Percentiles rank a stretch among this genome's conserved stretches.
phyloP scores from a whole-genome alignment of 192 early-diverging fungal species.

The Coemansia nantahalensis region DNA sequence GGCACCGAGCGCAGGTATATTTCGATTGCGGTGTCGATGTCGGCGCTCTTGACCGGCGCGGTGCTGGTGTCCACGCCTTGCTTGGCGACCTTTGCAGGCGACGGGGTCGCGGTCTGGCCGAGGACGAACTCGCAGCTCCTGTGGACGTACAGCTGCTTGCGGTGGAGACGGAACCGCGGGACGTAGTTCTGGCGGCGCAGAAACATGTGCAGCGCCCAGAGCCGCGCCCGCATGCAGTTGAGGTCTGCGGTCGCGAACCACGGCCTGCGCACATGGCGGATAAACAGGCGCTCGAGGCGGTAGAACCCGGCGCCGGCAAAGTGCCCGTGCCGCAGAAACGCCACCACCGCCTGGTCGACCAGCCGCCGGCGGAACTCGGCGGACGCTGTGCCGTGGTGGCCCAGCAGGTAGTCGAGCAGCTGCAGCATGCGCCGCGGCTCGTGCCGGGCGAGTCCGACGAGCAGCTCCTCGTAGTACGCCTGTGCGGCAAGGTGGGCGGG shows the following conservation, averaged over 20 bases:
- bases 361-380: constrained; percentile 9
- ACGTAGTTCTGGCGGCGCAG: constrained; percentile 27
- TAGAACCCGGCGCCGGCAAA: constrained; percentile 28
- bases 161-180: constrained; percentile 13
- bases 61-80: constrained; percentile 8
- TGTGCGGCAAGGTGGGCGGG: constrained; percentile 1
- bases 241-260: constrained; percentile 11
- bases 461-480: constrained; percentile 29
- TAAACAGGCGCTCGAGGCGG: constrained; percentile 24
- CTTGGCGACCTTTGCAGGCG: constrained; percentile 4
- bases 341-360: constrained; percentile 9
- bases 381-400: constrained; percentile 13
- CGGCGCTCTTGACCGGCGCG: neutral
- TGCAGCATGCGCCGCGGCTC: constrained; percentile 6
- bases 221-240: constrained; percentile 14
- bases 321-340: constrained; percentile 15
- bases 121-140: neutral
- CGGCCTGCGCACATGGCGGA: constrained; percentile 13
- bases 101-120: constrained; percentile 18
- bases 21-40: constrained; percentile 7
- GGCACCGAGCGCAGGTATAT: constrained; percentile 18
- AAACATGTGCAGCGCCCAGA: constrained; percentile 47
- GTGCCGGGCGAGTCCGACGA: constrained; percentile 1
- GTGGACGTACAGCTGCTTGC: constrained; percentile 11
- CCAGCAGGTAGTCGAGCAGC: constrained; percentile 21